Percentiles rank a stretch among this genome's conserved stretches.
phyloP scores from a whole-genome alignment of 2,329 filamentous ascomycete genomes.

The Periconia sp. region DNA sequence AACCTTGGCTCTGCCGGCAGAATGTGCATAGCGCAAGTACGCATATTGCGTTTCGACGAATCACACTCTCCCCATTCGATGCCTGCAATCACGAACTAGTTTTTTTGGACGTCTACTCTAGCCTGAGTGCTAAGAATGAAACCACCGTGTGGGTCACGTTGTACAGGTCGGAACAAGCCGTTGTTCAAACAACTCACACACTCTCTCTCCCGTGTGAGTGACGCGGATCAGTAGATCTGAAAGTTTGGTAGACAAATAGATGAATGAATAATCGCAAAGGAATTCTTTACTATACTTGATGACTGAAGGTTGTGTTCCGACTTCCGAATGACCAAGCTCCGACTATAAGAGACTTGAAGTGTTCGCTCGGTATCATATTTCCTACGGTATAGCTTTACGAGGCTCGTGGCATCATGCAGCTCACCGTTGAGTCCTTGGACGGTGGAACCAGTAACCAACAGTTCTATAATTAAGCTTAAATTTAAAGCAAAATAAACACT shows the following conservation, averaged over 20 bases:
- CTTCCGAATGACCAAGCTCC: background rate
- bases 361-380: conserved; percentile 6
- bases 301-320: background rate
- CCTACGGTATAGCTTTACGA: conserved; percentile 6
- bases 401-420: background rate
- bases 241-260: background rate
- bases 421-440: background rate
- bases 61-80: background rate
- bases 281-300: no score
- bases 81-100: background rate
- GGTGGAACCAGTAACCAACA: conserved; percentile 7
- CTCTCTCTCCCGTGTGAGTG: no score
- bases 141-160: no score
- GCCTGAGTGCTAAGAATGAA: background rate
- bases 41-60: conserved; percentile 10
- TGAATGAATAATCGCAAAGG: background rate
- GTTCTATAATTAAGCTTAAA: conserved; percentile 17
- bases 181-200: no score
- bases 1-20: conserved; percentile 20
- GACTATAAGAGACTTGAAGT: background rate
- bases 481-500: conserved; percentile 4
- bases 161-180: no score
- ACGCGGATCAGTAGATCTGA: no score
- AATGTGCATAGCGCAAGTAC: conserved; percentile 10
- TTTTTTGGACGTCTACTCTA: background rate